Percentiles rank a stretch among this genome's conserved stretches.
Evolutionary conservation across 768 basidiomycete genomes (phyloP).

Genomic region (Panaeolus papilionaceus): DNA sequence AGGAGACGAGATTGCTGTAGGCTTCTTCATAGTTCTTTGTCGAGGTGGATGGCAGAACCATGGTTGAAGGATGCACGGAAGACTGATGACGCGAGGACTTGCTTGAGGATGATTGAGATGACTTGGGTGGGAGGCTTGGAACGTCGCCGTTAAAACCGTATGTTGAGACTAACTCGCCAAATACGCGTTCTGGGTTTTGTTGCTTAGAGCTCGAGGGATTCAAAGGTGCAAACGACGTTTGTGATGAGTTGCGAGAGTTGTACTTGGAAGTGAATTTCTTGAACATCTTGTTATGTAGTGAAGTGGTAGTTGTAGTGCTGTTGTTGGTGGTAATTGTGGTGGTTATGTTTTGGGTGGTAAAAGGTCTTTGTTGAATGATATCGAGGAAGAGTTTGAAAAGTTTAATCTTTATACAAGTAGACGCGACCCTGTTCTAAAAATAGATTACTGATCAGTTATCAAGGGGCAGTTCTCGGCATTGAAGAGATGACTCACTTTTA

Average conservation of each 20-base stretch:
- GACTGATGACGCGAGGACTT: neutral
- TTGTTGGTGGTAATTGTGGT: neutral
- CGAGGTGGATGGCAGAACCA: conserved; percentile 13
- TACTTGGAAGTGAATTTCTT: neutral
- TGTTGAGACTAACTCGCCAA: conserved; percentile 26
- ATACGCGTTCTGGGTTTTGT: conserved; percentile 33
- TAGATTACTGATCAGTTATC: neutral
- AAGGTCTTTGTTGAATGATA: neutral
- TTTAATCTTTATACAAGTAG: neutral
- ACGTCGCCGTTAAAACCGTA: conserved; percentile 29
- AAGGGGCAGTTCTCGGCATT: conserved; percentile 5
- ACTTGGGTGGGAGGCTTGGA: conserved; percentile 17
- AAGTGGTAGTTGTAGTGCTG: neutral
- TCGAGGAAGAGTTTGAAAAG: neutral
- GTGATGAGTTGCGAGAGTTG: neutral
- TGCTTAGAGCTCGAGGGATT: conserved; percentile 15
- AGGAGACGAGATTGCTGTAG: conserved; percentile 29
- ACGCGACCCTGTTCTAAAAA: neutral
- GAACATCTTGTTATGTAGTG: conserved; percentile 2
- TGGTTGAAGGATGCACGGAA: neutral
- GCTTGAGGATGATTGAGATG: neutral
- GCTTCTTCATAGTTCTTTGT: conserved; percentile 35
- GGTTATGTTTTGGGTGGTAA: neutral
- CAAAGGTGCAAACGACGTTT: conserved; percentile 1
- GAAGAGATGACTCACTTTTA: neutral